phyloP scores from a whole-genome alignment of 352 stramenopile genomes.

The Pythium folliculosum region DNA sequence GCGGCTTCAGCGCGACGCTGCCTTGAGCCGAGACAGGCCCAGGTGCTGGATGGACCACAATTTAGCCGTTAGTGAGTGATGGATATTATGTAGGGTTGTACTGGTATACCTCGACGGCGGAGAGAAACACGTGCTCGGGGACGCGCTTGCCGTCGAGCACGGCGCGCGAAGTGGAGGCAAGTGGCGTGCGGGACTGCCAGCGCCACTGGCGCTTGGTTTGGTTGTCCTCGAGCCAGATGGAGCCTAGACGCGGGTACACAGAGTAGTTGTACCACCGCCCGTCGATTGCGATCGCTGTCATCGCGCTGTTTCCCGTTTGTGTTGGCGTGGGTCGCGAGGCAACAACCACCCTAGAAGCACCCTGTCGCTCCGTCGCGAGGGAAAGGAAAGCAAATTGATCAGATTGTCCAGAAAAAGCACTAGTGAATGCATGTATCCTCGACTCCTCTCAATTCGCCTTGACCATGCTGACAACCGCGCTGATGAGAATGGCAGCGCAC shows the following conservation, averaged over 20 bases:
- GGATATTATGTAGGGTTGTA: neutral
- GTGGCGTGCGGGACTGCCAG: neutral
- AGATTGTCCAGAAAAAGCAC: too few relatives aligned
- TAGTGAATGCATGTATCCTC: too few relatives aligned
- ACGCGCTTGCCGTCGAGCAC: neutral
- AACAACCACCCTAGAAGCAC: too few relatives aligned
- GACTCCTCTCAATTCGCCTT: too few relatives aligned
- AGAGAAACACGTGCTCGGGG: neutral
- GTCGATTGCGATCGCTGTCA: neutral
- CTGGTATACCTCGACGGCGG: neutral
- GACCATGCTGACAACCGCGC: too few relatives aligned
- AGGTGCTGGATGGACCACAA: neutral
- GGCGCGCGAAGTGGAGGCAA: neutral
- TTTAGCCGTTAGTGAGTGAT: neutral
- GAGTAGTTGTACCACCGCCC: neutral
- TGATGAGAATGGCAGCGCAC: too few relatives aligned
- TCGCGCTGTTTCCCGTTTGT: neutral
- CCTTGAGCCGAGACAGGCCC: neutral
- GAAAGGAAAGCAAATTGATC: too few relatives aligned
- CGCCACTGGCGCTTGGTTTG: slow-evolving; percentile 3
- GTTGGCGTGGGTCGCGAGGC: too few relatives aligned
- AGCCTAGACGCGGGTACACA: neutral
- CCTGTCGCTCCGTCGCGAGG: too few relatives aligned
- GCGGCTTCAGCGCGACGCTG: neutral
- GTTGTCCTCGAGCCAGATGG: slow-evolving; percentile 6